A percentile compares a stretch with the other conserved stretches of the same genome.
phyloP scores from a whole-genome alignment of 345 rosid species.

The Pistacia vera region DNA sequence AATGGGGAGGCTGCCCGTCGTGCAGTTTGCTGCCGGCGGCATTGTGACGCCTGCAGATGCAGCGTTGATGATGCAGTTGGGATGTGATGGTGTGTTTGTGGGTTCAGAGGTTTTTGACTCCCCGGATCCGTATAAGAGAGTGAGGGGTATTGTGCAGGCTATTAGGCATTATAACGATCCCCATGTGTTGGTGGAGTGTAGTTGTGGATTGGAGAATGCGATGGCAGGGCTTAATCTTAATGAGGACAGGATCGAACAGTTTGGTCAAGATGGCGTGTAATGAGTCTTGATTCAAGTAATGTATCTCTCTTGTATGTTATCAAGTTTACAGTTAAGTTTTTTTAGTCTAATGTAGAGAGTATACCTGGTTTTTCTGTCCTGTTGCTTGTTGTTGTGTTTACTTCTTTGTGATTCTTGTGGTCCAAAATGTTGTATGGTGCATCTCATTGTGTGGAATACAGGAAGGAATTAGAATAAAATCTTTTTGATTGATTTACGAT shows the following conservation, averaged over 20 bases:
- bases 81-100: constrained; percentile 66
- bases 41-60: constrained; percentile 63
- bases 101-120: constrained; percentile 50
- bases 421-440: constrained; percentile 4
- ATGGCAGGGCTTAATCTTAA: constrained; percentile 38
- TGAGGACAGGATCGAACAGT: constrained; percentile 47
- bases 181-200: constrained; percentile 51
- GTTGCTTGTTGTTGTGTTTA: neutral
- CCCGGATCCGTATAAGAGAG: constrained; percentile 47
- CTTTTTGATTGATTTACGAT: neutral
- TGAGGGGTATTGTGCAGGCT: constrained; percentile 57
- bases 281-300: constrained; percentile 19
- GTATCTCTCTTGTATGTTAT: constrained; percentile 5
- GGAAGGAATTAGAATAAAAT: neutral
- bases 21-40: constrained; percentile 66
- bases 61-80: constrained; percentile 73
- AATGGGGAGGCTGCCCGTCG: constrained; percentile 64
- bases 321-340: neutral
- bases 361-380: neutral
- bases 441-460: neutral
- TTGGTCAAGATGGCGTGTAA: constrained; percentile 22
- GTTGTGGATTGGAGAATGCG: constrained; percentile 40
- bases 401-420: neutral
- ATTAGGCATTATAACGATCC: constrained; percentile 67
- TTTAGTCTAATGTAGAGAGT: neutral